Base-by-base conservation (phyloP, 768 basidiomycete genomes). In the Sporobolomyces phaffii region DNA sequence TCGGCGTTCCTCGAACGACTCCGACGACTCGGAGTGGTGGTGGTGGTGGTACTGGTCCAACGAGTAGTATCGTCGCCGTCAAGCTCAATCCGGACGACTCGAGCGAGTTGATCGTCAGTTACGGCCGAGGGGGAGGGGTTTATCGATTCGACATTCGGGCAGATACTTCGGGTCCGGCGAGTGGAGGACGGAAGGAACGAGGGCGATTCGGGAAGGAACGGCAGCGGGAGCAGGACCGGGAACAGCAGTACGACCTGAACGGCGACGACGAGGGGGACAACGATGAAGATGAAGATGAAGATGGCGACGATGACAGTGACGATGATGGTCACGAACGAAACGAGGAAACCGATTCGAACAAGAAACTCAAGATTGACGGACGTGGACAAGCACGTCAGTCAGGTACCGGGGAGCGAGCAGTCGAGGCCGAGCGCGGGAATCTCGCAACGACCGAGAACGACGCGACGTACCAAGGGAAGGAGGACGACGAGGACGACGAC, bases 71-170 rank as follows among this genome's bases (percentile, higher is more conserved):
- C 51, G 72, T 72, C 28, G 69, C 74, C 2, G 53, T 61, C 40
- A 74, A 74, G 45, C 61, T 75, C 13, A 49, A 34, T 34, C 60
- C 62, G 5, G 5, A 20, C 5, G 53, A 71, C 24, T 54, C 69
- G 18, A 38, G 62, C 18, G 73, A 75, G n/a, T 59, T 75, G 6
- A 41, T 73, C 31, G 48, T 73, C 20, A 58, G 58, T 26, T 74
- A 74, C n/a, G n/a, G n/a, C 62, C 47, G 43, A 15, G 73, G 59
- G 15, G 54, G 29, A 18, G 57, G 64, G 1, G 54, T 75, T 22
- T 74, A 65, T 50, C 56, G 73, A 6, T 75, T 73, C 48, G 72
- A 75, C 41, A 68, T 48, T 6, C 49, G 62, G 29, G 59, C n/a
- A 17, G 65, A 68, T 18, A 33, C 48, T 3, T 36, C 58, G 34